Evolutionary conservation across 2,329 filamentous ascomycete genomes (phyloP).

Genomic region (Fusarium incarnatum): DNA sequence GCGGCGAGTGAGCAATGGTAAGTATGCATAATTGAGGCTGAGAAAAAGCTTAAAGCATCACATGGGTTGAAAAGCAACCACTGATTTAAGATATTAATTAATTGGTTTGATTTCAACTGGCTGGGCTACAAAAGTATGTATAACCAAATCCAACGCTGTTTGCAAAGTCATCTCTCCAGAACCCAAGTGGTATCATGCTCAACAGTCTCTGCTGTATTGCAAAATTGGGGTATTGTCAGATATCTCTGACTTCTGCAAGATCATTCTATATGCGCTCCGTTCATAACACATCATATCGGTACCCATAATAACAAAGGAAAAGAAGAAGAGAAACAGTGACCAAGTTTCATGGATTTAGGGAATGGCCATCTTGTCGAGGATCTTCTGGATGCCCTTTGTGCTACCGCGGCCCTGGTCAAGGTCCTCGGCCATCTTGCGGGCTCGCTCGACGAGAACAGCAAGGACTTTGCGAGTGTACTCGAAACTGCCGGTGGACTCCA

Average conservation of each 20-base stretch:
- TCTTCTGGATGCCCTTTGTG: constrained; percentile 69
- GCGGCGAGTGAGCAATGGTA: not conserved
- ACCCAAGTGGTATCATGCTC: constrained; percentile 35
- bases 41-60: not conserved
- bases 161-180: constrained; percentile 8
- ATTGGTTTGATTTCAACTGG: not conserved
- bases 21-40: not conserved
- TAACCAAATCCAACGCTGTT: constrained; percentile 20
- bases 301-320: constrained; percentile 13
- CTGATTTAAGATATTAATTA: not conserved
- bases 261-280: constrained; percentile 43
- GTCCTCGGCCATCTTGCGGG: constrained; percentile 70
- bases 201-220: constrained; percentile 19
- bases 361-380: constrained; percentile 74
- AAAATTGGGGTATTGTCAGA: constrained; percentile 21
- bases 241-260: constrained; percentile 35
- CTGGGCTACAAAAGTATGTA: constrained; percentile 2
- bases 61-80: not conserved
- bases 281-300: constrained; percentile 42
- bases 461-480: constrained; percentile 82
- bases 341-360: constrained; percentile 10
- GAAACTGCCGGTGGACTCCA: constrained; percentile 91
- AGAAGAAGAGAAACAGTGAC: constrained; percentile 4
- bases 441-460: constrained; percentile 71
- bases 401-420: constrained; percentile 71